These are phyloP conservation scores for Priceomyces melissophilus DNA, from an alignment of 805 yeast species.

Conservation along the genomic window DNA sequence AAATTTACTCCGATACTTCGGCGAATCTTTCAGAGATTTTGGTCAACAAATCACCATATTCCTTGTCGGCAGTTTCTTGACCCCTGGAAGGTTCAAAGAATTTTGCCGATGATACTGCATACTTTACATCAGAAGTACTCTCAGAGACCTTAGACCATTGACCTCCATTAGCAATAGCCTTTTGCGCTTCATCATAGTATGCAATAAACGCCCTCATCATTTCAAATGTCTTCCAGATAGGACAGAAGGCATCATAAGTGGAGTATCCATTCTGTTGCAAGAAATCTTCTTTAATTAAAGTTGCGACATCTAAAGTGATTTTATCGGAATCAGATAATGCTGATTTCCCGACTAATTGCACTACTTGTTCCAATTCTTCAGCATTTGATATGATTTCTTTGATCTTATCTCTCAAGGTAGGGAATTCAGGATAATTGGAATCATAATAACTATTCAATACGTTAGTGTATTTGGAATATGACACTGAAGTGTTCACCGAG, in stretches of 20 bases:
- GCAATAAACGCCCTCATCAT: constrained; percentile 95
- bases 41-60: constrained; percentile 72
- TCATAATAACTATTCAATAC: constrained; percentile 86
- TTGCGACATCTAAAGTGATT: constrained; percentile 91
- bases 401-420: constrained; percentile 83
- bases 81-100: constrained; percentile 96
- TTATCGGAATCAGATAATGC: constrained; percentile 96
- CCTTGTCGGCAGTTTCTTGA: constrained; percentile 67
- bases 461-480: constrained; percentile 94
- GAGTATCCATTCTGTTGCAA: constrained; percentile 99
- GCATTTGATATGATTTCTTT: constrained; percentile 95
- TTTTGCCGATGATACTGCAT: constrained; percentile 89
- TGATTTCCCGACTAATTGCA: constrained; percentile 97
- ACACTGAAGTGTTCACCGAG: constrained; percentile 91
- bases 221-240: constrained; percentile 97
- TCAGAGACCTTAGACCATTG: constrained; percentile 91
- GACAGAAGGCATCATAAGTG: constrained; percentile 97
- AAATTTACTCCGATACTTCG: constrained; percentile 79
- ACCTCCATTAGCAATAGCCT: constrained; percentile 91
- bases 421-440: constrained; percentile 83
- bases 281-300: constrained; percentile 93
- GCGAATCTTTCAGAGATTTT: constrained; percentile 88
- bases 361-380: constrained; percentile 98
- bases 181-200: constrained; percentile 96
- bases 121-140: constrained; percentile 86